Evolutionary conservation across 116 monocot species (phyloP), one percentile per base, ranked within the genome.

Genomic region (Dioscorea cayenensis): DNA sequence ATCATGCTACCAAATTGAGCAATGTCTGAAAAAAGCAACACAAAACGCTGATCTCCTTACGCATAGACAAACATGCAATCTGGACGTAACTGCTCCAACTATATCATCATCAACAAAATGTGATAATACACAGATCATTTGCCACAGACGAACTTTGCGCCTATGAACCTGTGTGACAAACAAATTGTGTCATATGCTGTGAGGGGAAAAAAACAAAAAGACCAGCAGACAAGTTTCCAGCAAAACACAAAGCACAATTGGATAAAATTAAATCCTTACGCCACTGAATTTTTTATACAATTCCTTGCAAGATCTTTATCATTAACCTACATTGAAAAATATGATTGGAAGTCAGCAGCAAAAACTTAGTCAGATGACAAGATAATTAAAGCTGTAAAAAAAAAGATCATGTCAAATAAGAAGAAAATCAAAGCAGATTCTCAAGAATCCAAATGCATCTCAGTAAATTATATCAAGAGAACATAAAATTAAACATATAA

Each of bases 91-190:
- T 82, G 89, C 71, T 37, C 80, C 67, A 62, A 92, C 82, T 55
- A 95, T 84, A 68, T 95, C 84, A 38, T 84, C 83, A n/a, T 87
- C 92, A 67, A 95, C 85, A 85, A 80, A 95, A 65, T 75, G 68
- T 19, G 85, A 95, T 32, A 95, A 32, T 60, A 95, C 71, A 73
- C 95, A 95, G 49, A 95, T 79, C 89, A 95, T 92, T 67, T 95
- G 95, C 95, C 95, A 95, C 37, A 80, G 87, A 85, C 95, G 95
- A 77, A 95, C 92, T 85, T 95, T 95, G 13, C 92, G 87, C 65
- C 95, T 83, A n/a, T 95, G 95, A 5, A 92, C 80, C 95, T 95
- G 73, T 72, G 22, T 11, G 23, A 62, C 11, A 62, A 27, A 62
- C 18, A 27, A 62, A 16, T 5, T 55, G n/a, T 55, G 14, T 5